Evolutionary conservation across 2,329 filamentous ascomycete species (phyloP).

Genomic region (Lachnellula suecica): DNA sequence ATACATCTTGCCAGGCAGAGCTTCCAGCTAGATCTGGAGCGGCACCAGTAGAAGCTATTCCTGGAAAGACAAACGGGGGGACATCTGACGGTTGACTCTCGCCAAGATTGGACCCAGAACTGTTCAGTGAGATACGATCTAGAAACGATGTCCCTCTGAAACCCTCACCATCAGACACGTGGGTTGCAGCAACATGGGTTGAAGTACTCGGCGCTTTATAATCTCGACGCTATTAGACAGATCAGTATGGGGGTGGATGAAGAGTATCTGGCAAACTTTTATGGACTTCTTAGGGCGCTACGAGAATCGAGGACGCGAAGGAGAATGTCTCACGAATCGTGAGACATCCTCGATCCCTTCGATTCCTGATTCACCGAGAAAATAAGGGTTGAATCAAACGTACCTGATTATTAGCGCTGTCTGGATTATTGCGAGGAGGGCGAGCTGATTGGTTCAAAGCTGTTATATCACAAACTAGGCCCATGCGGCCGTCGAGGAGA

Average conservation of each 20-base stretch:
- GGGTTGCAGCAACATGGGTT: neutral
- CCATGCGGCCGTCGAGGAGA: constrained; percentile 58
- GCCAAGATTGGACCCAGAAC: constrained; percentile 14
- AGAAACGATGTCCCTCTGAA: constrained; percentile 17
- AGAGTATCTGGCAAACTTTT: too few relatives aligned
- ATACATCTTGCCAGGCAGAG: constrained; percentile 18
- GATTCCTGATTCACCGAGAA: too few relatives aligned
- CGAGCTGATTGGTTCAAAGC: constrained; percentile 11
- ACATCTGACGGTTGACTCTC: constrained; percentile 8
- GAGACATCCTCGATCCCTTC: too few relatives aligned
- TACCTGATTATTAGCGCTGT: neutral
- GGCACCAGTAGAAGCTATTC: constrained; percentile 20
- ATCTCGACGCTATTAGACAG: too few relatives aligned
- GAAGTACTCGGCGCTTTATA: too few relatives aligned
- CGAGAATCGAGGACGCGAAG: too few relatives aligned
- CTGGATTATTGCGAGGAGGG: neutral
- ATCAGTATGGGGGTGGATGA: too few relatives aligned
- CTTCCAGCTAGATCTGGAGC: constrained; percentile 8
- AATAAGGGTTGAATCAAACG: too few relatives aligned
- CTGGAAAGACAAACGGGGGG: constrained; percentile 23
- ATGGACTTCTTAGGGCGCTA: too few relatives aligned
- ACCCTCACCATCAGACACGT: neutral
- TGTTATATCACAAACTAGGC: constrained; percentile 57
- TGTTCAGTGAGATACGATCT: constrained; percentile 24
- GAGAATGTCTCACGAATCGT: too few relatives aligned